A percentile compares a stretch with the other conserved stretches of the same genome.
These are phyloP conservation scores for Aspergillus fischeri DNA, from an alignment of 2,329 filamentous ascomycete genomes.

Conservation along the genomic window DNA sequence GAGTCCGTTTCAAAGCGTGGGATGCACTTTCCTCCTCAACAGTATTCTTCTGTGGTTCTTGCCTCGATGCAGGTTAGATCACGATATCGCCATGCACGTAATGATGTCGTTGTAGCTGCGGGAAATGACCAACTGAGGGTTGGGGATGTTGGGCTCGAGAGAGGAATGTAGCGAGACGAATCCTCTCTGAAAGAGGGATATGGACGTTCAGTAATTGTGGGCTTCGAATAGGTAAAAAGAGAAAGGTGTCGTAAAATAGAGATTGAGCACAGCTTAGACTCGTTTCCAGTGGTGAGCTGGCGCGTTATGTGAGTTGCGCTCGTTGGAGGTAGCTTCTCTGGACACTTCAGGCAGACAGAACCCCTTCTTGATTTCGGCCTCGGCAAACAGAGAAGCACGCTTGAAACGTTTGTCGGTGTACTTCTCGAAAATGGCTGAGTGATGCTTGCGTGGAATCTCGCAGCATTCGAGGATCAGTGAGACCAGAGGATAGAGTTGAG, in stretches of 20 bases:
- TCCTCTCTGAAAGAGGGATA: slow-evolving; percentile 1
- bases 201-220: not conserved
- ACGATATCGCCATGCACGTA: not conserved
- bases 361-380: slow-evolving; percentile 64
- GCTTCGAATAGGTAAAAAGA: slow-evolving; percentile 2
- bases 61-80: not conserved
- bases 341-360: slow-evolving; percentile 47
- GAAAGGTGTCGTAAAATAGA: slow-evolving; percentile 1
- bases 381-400: slow-evolving; percentile 74
- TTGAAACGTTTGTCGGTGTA: slow-evolving; percentile 87
- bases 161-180: slow-evolving; percentile 5
- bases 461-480: slow-evolving; percentile 83
- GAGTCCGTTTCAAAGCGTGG: not conserved
- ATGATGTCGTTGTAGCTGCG: not conserved
- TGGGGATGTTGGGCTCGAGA: slow-evolving; percentile 1
- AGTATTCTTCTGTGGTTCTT: not conserved
- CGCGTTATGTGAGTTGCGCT: slow-evolving; percentile 12
- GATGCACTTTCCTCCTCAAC: not conserved
- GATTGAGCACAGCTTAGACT: slow-evolving; percentile 8
- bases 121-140: not conserved
- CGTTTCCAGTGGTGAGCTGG: slow-evolving; percentile 16
- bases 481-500: slow-evolving; percentile 74
- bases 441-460: slow-evolving; percentile 73
- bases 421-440: slow-evolving; percentile 84
- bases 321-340: slow-evolving; percentile 12